phyloP scores from a whole-genome alignment of 2,329 filamentous ascomycete genomes.

The Trichoderma sp. region DNA sequence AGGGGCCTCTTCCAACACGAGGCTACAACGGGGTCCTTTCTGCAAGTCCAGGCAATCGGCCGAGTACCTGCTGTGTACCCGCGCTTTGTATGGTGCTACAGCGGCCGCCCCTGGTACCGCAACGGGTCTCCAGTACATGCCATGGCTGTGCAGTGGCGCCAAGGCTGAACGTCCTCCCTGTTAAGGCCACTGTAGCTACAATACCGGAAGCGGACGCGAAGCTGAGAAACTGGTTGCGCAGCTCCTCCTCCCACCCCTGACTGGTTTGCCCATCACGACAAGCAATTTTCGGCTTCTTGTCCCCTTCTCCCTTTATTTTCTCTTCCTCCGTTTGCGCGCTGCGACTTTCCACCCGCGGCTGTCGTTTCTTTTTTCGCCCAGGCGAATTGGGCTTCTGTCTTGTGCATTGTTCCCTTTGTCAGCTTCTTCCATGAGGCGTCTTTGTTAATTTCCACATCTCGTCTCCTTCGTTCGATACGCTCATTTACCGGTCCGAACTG shows the following conservation, averaged over 20 bases:
- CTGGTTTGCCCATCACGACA: constrained; percentile 20
- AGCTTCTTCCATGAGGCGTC: constrained; percentile 16
- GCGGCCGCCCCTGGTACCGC: neutral
- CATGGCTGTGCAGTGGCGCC: constrained; percentile 20
- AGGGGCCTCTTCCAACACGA: constrained; percentile 6
- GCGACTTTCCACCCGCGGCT: constrained; percentile 12
- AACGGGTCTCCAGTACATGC: neutral
- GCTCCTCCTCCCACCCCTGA: constrained; percentile 20
- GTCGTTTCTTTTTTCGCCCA: constrained; percentile 13
- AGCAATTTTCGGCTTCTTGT: constrained; percentile 10
- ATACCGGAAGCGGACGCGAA: constrained; percentile 26
- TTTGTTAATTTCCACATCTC: constrained; percentile 18
- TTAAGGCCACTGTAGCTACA: constrained; percentile 42
- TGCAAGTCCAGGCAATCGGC: neutral
- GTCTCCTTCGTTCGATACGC: constrained; percentile 20
- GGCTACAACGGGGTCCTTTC: constrained; percentile 4
- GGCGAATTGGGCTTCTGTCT: constrained; percentile 14
- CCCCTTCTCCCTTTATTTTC: constrained; percentile 23
- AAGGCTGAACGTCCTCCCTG: constrained; percentile 16
- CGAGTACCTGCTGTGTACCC: neutral
- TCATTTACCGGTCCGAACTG: constrained; percentile 16
- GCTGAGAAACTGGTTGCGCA: constrained; percentile 18
- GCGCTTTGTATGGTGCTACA: neutral
- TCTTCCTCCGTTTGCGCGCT: constrained; percentile 18
- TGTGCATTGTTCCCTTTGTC: constrained; percentile 16